These are phyloP conservation scores for Scenedesmus sp. DNA, from an alignment of 163 green algal genomes.

Conservation along the genomic window DNA sequence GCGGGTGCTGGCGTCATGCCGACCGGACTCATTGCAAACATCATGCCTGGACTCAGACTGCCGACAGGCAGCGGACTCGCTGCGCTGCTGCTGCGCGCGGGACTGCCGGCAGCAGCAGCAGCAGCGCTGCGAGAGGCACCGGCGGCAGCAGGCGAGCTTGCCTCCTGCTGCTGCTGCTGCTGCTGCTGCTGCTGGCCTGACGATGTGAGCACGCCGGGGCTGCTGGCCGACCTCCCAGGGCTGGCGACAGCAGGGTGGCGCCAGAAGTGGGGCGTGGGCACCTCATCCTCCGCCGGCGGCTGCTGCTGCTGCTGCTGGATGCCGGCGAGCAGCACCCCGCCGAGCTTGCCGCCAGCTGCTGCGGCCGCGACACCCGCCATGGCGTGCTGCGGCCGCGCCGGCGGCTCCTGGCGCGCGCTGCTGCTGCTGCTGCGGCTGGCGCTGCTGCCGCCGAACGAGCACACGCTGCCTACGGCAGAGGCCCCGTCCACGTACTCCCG, in stretches of 20 bases:
- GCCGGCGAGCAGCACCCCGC: not conserved
- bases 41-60: not conserved
- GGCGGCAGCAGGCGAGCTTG: not conserved
- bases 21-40: constrained; percentile 8
- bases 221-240: not conserved
- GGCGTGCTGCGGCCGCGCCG: not conserved
- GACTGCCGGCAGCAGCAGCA: not conserved
- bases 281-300: not conserved
- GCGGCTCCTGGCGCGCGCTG: not conserved
- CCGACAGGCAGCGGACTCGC: not conserved
- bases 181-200: not conserved
- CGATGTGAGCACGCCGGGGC: not conserved
- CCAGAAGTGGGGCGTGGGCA: constrained; percentile 21
- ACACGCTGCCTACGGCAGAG: not conserved
- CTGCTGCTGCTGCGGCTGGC: constrained; percentile 11
- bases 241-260: not conserved
- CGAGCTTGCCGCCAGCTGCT: not conserved
- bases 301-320: not conserved
- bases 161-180: not conserved
- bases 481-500: not conserved
- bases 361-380: constrained; percentile 7
- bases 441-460: not conserved
- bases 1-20: not conserved
- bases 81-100: not conserved
- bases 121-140: not conserved